phyloP scores from a whole-genome alignment of 2,329 filamentous ascomycete genomes.

The Ophiostoma tasmaniense region DNA sequence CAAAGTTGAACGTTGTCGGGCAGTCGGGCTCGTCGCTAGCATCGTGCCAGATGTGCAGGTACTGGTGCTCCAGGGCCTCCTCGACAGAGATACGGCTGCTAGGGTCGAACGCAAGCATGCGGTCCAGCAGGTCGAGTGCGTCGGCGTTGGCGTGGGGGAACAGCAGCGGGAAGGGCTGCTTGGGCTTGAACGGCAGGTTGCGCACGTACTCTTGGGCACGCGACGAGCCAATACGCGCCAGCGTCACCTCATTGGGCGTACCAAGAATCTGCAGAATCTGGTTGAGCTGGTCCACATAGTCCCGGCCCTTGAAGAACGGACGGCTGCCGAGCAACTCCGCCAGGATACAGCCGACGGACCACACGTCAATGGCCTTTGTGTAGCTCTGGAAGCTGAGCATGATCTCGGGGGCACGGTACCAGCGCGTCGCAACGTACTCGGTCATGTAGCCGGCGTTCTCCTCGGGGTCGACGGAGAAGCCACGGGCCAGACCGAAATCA shows the following conservation, averaged over 20 bases:
- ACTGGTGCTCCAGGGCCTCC: slow-evolving; percentile 89
- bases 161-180: slow-evolving; percentile 77
- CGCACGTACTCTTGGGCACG: slow-evolving; percentile 97
- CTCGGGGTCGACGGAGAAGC: slow-evolving; percentile 93
- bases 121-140: slow-evolving; percentile 87
- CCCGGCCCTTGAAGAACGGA: slow-evolving; percentile 97
- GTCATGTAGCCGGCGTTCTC: slow-evolving; percentile 99
- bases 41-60: slow-evolving; percentile 97
- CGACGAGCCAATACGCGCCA: slow-evolving; percentile 86
- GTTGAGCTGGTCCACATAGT: slow-evolving; percentile 99
- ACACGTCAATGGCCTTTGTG: slow-evolving; percentile 99
- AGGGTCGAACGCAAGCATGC: slow-evolving; percentile 96
- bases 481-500: slow-evolving; percentile 92
- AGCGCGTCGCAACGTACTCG: slow-evolving; percentile 95
- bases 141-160: slow-evolving; percentile 96
- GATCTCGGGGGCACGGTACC: slow-evolving; percentile 92
- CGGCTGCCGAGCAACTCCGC: slow-evolving; percentile 92
- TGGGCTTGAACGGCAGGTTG: slow-evolving; percentile 90
- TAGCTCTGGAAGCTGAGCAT: slow-evolving; percentile 99
- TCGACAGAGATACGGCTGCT: slow-evolving; percentile 90
- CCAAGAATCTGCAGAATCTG: slow-evolving; percentile 97
- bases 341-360: slow-evolving; percentile 97
- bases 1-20: slow-evolving; percentile 92
- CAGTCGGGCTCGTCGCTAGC: slow-evolving; percentile 91
- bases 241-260: slow-evolving; percentile 90